These are phyloP conservation scores for Hypholoma sublateritium DNA, from an alignment of 768 basidiomycete species.

Conservation along the genomic window DNA sequence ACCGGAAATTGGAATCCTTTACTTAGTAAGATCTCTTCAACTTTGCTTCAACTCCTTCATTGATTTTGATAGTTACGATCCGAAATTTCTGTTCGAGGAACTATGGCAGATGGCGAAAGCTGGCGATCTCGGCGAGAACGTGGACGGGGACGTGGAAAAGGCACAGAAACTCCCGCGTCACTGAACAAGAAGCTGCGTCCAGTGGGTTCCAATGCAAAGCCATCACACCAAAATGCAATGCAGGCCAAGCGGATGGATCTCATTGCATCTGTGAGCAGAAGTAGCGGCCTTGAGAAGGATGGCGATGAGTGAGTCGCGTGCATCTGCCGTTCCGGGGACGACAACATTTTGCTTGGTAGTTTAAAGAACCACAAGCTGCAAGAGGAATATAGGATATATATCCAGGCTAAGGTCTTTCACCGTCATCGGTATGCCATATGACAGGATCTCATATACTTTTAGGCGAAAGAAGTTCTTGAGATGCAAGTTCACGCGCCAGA, in stretches of 20 bases:
- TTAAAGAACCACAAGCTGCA: constrained; percentile 60
- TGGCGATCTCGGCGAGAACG: not conserved
- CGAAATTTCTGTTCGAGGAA: not conserved
- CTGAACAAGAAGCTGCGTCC: too few species aligned
- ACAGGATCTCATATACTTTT: not conserved
- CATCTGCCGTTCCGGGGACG: not conserved
- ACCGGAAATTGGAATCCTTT: too few species aligned
- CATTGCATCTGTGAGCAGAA: constrained; percentile 73
- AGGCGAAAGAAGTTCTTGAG: constrained; percentile 41
- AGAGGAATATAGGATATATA: constrained; percentile 65
- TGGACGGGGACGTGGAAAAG: not conserved
- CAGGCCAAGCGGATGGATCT: constrained; percentile 41
- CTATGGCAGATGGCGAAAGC: not conserved
- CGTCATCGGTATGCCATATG: not conserved
- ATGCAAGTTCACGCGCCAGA: constrained; percentile 38
- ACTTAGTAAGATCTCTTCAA: too few species aligned
- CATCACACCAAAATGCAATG: too few species aligned
- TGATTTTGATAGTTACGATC: not conserved
- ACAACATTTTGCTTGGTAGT: constrained; percentile 34
- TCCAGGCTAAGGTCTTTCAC: constrained; percentile 59
- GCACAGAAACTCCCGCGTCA: not conserved
- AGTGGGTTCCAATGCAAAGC: too few species aligned
- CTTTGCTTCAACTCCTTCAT: too few species aligned
- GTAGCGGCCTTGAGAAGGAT: constrained; percentile 71
- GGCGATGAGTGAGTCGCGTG: constrained; percentile 65